A percentile compares a stretch with the other conserved stretches of the same genome.
These are phyloP conservation scores for Alternaria postmessia DNA, from an alignment of 2,329 filamentous ascomycete genomes.

Conservation along the genomic window DNA sequence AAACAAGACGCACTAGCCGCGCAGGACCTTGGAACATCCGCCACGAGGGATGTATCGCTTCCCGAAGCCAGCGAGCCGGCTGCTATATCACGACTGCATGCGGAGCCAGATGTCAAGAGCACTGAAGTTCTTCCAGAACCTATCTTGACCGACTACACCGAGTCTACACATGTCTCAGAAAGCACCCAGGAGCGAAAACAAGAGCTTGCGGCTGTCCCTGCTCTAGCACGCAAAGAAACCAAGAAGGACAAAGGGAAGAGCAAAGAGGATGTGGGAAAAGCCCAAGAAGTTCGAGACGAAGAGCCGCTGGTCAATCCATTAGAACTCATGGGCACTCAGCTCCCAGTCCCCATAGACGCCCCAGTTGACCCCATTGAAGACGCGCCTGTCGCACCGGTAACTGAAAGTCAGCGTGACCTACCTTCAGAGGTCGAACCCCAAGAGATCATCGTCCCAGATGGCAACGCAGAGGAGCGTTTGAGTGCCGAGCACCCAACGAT, in stretches of 20 bases:
- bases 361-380: not conserved
- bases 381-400: not conserved
- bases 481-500: not conserved
- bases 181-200: constrained; percentile 10
- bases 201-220: constrained; percentile 20
- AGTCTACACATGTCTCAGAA: not conserved
- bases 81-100: not conserved
- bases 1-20: constrained; percentile 13
- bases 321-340: not conserved
- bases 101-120: not conserved
- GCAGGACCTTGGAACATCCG: not conserved
- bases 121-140: not conserved
- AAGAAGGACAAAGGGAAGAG: constrained; percentile 46
- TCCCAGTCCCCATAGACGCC: not conserved
- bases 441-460: not conserved
- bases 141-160: not conserved
- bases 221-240: constrained; percentile 33
- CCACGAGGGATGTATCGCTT: not conserved
- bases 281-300: not conserved
- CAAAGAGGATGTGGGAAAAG: constrained; percentile 19
- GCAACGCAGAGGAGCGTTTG: not conserved
- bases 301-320: not conserved
- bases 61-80: not conserved
- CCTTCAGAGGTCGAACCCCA: not conserved
- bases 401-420: not conserved